Conservation (phyloP, 768 basidiomycete species). For the Suillus tomentosus region DNA sequence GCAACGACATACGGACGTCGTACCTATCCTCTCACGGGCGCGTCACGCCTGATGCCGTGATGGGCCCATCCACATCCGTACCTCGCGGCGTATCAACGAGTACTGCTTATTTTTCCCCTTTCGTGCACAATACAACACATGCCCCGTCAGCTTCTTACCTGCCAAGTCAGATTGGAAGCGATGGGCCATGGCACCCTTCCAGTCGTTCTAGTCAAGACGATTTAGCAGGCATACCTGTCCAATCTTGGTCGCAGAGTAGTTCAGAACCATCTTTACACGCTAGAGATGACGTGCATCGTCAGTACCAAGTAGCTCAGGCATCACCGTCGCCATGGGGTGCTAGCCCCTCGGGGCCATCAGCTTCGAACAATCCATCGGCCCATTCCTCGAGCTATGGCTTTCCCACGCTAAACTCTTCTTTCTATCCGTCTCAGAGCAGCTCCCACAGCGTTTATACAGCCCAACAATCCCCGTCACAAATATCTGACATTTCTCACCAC, state of each 20-base stretch:
- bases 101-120: conserved; percentile 28
- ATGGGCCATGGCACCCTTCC: conserved; percentile 21
- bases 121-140: conserved; percentile 27
- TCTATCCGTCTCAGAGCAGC: conserved; percentile 47
- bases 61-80: conserved; percentile 25
- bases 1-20: conserved; percentile 25
- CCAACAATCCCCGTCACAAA: conserved; percentile 34
- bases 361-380: conserved; percentile 23
- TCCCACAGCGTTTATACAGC: conserved; percentile 35
- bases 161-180: conserved; percentile 20
- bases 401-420: conserved; percentile 59
- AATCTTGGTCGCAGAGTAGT: conserved; percentile 29
- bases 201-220: conserved; percentile 22
- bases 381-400: conserved; percentile 37
- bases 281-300: conserved; percentile 32
- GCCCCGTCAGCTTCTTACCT: conserved; percentile 28
- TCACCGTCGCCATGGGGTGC: conserved; percentile 30
- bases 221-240: conserved; percentile 21
- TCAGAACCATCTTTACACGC: conserved; percentile 21
- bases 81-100: conserved; percentile 29
- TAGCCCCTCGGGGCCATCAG: conserved; percentile 25
- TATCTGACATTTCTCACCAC: conserved; percentile 29
- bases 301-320: conserved; percentile 25
- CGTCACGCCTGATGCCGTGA: conserved; percentile 28
- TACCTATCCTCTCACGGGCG: conserved; percentile 29